Base-by-base conservation (phyloP, 2,329 filamentous ascomycete species). In the Phialophora verrucosa region DNA sequence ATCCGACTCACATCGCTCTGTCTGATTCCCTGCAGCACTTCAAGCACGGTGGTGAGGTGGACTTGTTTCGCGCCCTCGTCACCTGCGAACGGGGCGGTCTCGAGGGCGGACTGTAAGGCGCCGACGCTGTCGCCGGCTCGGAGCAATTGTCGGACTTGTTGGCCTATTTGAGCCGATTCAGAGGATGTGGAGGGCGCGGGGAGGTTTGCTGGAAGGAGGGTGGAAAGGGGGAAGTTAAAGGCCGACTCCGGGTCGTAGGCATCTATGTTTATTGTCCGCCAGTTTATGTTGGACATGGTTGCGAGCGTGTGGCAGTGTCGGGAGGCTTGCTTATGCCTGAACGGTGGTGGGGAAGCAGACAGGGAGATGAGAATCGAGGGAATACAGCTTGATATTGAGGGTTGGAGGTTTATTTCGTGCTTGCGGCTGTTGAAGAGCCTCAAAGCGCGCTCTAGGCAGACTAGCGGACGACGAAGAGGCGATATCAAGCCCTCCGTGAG, bases 21-120 rank as follows among this genome's bases (percentile, higher is more conserved):
- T 78, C 96, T 93, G 81, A 98, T 98, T 23, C 92, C 95, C 80
- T 97, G 93, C 71, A 99, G 84, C 65, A 98, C 93, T 81, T 99
- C 95, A 68, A 92, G 88, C 49, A 99, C 91, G 23, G 91, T 94
- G 72, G 91, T 88, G 70, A 97, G 83, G 78, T 98, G 93, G 32
- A 92, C 84, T 71, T 97, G 92, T 90, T 96, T 79, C n/a, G 80
- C 80, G 62, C 78, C 78, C 67, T 82, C 80, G 70, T 82, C 80
- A 55, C 81, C 80, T 50, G 84, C 79, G 82, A 97, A 73, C 38
- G 96, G 93, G 42, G 92, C 91, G 73, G 87, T 92, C 82, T 97
- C 93, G 70, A 97, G 82, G 64, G 91, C 93, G 29, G 91, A 89
- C 73, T 91, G 87, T 76, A 98, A 80, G 7, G 94, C 94, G 49